Conservation (phyloP, 192 early-diverging fungal genomes). For the Coemansia sp. region DNA sequence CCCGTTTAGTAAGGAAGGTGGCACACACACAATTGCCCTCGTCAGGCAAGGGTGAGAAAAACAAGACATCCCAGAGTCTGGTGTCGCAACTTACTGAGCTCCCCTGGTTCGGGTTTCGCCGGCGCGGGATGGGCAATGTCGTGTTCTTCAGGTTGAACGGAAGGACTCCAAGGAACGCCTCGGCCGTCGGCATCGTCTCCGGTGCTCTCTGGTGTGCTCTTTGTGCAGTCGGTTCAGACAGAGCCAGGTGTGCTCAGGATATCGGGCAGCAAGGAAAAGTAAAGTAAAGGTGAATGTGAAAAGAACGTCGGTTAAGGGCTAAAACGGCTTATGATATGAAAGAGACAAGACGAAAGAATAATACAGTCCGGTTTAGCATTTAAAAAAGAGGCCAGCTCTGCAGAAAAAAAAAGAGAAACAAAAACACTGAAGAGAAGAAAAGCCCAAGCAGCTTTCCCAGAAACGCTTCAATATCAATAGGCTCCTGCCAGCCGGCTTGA, state of each 20-base stretch:
- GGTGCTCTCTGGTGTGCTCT: not conserved
- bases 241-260: not conserved
- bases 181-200: slow-evolving; percentile 41
- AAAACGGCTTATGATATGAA: not conserved
- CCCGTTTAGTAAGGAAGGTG: not conserved
- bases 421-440: not conserved
- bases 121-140: slow-evolving; percentile 42
- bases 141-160: slow-evolving; percentile 49
- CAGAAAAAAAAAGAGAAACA: slow-evolving; percentile 11
- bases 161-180: slow-evolving; percentile 48
- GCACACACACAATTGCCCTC: not conserved
- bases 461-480: not conserved
- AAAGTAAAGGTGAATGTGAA: not conserved
- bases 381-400: slow-evolving; percentile 1
- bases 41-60: not conserved
- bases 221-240: not conserved
- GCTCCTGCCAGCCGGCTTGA: slow-evolving; percentile 20
- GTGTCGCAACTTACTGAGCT: slow-evolving; percentile 31
- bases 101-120: slow-evolving; percentile 41
- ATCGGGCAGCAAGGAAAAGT: not conserved
- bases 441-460: too few relatives aligned
- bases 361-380: slow-evolving; percentile 3
- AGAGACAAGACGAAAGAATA: slow-evolving; percentile 1
- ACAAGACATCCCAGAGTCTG: not conserved
- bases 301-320: not conserved